Evolutionary conservation across 257 asterid species (phyloP), one percentile per base, ranked within the genome.

Genomic region (Gynochthodes officinalis): DNA sequence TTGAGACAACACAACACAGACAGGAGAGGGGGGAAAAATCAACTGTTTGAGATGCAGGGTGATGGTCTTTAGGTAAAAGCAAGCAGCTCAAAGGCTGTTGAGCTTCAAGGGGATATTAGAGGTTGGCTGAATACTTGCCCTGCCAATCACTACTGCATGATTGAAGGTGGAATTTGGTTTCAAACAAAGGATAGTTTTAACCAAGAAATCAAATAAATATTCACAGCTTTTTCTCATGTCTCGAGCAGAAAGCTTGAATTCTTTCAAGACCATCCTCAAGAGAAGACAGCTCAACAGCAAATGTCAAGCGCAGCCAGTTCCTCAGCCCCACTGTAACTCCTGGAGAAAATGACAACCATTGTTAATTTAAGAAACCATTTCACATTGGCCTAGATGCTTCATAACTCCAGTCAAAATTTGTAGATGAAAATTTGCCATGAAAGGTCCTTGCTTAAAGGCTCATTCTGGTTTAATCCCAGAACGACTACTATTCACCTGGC

Each of bases 281-380:
- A 67, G 70, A 48, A 58, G 86, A 76, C 61, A 79, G 76, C 77
- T 87, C 90, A 13, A 80, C 88, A 0, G 94, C 88, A 64, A 83
- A 91, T 37, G 86, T 83, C 19, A 89, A 60, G 4, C 94, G 83
- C 76, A 86, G 19, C 96, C 97, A 86, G 74, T 87, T 78, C 83
- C 76, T 86, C 49, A 89, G 50, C 57, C 96, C 97, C 84, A 89
- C 62, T 14, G 79, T 72, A 49, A 82, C 70, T 19, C 96, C 96
- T 91, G 80, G 15, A 74, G 35, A 55, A 71, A 7, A 5, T n/a
- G 30, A 18, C 13, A 43, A n/a, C 23, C 0, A 37, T 37, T 37
- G 4, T 30, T 28, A 2, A 37, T 30, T 16, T 61, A 46, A 33
- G 46, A 33, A 61, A 61, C 28, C 27, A 61, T 61, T 46, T 61